phyloP scores from a whole-genome alignment of 2,329 filamentous ascomycete genomes.

The Thermoascus crustaceus region DNA sequence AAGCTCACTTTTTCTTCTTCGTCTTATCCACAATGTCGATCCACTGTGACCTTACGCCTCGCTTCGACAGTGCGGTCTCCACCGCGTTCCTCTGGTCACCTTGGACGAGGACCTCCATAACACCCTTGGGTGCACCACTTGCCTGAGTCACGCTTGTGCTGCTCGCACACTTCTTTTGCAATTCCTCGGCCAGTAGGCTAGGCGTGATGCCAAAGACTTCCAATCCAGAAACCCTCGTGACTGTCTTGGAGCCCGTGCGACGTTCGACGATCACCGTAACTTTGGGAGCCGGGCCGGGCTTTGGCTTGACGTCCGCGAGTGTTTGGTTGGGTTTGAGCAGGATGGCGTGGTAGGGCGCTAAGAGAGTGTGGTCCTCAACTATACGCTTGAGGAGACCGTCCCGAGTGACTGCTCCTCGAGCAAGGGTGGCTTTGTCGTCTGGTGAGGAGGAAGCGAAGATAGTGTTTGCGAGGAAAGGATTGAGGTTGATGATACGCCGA shows the following conservation, averaged over 20 bases:
- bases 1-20: constrained; percentile 51
- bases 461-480: constrained; percentile 55
- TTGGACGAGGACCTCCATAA: constrained; percentile 61
- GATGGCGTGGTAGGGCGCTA: constrained; percentile 51
- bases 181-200: constrained; percentile 53
- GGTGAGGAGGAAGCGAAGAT: constrained; percentile 48
- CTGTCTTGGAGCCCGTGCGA: constrained; percentile 58
- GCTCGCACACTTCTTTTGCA: constrained; percentile 61
- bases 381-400: constrained; percentile 55
- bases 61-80: constrained; percentile 49
- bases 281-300: constrained; percentile 53
- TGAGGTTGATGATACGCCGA: constrained; percentile 53
- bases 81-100: constrained; percentile 57
- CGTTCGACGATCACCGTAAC: constrained; percentile 54
- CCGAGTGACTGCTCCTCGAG: constrained; percentile 50
- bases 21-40: constrained; percentile 60
- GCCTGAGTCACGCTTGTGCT: constrained; percentile 56
- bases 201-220: constrained; percentile 56
- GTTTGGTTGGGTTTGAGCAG: constrained; percentile 36
- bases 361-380: constrained; percentile 39
- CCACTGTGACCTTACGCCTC: constrained; percentile 53
- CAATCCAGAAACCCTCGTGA: constrained; percentile 54
- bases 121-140: constrained; percentile 53
- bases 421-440: constrained; percentile 49
- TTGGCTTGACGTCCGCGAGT: constrained; percentile 46